Conservation (phyloP, 2,329 filamentous ascomycete species). For the Apiospora koreana region DNA sequence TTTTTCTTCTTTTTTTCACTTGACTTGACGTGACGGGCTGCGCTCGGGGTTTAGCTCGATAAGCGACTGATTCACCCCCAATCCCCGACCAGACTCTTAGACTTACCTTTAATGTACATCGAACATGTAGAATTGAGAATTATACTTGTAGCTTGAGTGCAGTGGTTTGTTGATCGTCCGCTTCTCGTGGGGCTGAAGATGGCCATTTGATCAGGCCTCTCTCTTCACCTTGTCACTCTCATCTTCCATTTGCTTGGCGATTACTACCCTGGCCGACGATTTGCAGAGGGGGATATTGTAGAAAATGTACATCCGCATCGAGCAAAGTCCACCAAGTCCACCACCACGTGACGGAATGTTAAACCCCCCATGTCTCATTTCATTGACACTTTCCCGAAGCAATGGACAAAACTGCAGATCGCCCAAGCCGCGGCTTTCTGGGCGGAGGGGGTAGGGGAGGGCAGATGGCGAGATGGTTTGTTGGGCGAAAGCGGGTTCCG, state of each 20-base stretch:
- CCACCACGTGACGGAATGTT: not conserved
- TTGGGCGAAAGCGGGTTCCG: not conserved
- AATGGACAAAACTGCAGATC: not conserved
- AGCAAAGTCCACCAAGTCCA: not conserved
- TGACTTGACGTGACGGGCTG: too few species aligned
- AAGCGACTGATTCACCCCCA: not conserved
- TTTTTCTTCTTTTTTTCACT: not conserved
- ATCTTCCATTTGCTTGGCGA: not conserved
- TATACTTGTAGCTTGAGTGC: not conserved
- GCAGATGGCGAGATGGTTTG: not conserved
- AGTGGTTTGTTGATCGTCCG: conserved; percentile 2
- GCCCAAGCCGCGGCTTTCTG: not conserved
- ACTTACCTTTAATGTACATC: not conserved
- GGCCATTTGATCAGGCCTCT: not conserved
- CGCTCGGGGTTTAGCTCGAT: not conserved
- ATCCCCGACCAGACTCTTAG: not conserved
- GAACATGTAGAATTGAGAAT: too few species aligned
- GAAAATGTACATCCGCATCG: not conserved
- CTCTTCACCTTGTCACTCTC: not conserved
- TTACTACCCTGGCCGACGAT: not conserved
- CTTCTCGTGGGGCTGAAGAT: conserved; percentile 1
- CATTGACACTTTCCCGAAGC: conserved; percentile 4
- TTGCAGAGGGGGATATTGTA: not conserved
- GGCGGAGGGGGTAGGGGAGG: not conserved
- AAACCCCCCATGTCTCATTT: not conserved